Conservation (phyloP, 1,284 basidiomycete species). For the Ustilago bromivora region DNA sequence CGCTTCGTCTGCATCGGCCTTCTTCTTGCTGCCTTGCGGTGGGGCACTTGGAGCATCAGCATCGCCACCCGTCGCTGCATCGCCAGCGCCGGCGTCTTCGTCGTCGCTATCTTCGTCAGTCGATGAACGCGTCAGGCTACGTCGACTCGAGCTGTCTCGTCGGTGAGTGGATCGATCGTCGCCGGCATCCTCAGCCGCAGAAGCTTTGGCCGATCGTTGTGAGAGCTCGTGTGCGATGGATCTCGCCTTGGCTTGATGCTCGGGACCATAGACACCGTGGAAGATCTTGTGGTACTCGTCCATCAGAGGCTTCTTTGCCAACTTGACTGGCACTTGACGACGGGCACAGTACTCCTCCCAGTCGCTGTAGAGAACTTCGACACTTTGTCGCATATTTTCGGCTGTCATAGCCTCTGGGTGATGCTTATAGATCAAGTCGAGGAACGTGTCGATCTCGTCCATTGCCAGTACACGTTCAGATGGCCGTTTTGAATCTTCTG, state of each 20-base stretch:
- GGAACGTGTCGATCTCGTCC: slow-evolving; percentile 42
- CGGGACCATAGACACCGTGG: slow-evolving; percentile 39
- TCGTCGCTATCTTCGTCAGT: slow-evolving; percentile 28
- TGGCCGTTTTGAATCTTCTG: not conserved
- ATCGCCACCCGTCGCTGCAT: slow-evolving; percentile 21
- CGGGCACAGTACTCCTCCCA: slow-evolving; percentile 37
- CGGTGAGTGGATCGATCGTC: slow-evolving; percentile 1
- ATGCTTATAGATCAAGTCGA: slow-evolving; percentile 47
- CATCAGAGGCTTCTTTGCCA: slow-evolving; percentile 49
- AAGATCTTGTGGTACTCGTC: slow-evolving; percentile 51
- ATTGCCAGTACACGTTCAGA: slow-evolving; percentile 21
- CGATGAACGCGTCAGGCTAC: slow-evolving; percentile 19
- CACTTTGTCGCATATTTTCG: slow-evolving; percentile 50
- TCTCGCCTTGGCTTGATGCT: slow-evolving; percentile 29
- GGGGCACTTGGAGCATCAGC: slow-evolving; percentile 5
- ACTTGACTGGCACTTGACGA: slow-evolving; percentile 24
- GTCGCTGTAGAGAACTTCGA: slow-evolving; percentile 41
- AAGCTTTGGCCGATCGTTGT: slow-evolving; percentile 20
- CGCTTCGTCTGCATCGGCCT: slow-evolving; percentile 7
- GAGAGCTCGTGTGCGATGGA: slow-evolving; percentile 45
- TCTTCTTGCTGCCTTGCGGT: slow-evolving; percentile 14
- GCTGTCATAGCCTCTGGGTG: slow-evolving; percentile 45
- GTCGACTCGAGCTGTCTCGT: slow-evolving; percentile 20
- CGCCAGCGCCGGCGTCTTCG: slow-evolving; percentile 16
- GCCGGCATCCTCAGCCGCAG: slow-evolving; percentile 4